Conservation (phyloP, 192 early-diverging fungal genomes). For the Podila minutissima region DNA sequence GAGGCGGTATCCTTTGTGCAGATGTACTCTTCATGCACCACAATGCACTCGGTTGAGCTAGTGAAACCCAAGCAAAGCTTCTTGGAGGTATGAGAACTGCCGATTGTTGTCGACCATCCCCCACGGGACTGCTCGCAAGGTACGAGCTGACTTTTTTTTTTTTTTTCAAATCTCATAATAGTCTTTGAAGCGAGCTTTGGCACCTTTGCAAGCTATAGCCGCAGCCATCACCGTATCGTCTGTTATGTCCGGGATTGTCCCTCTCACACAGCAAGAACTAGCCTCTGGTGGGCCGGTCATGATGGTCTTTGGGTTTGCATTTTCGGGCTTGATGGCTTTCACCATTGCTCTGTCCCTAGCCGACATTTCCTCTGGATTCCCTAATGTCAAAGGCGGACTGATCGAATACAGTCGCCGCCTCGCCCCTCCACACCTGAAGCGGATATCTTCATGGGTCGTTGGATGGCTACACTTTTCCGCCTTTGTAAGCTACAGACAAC, state of each 20-base stretch:
- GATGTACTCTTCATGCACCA: conserved; percentile 20
- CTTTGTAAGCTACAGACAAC: conserved; percentile 9
- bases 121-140: no score
- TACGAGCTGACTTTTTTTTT: no score
- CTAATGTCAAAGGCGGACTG: conserved; percentile 33
- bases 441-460: conserved; percentile 32
- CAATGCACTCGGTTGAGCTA: conserved; percentile 2
- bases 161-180: neutral
- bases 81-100: conserved; percentile 7
- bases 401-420: conserved; percentile 31
- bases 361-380: conserved; percentile 37
- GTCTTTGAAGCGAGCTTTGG: conserved; percentile 4
- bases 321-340: conserved; percentile 12
- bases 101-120: neutral
- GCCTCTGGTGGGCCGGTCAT: conserved; percentile 21
- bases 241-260: conserved; percentile 28
- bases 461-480: conserved; percentile 46
- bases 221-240: conserved; percentile 16
- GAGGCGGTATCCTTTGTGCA: conserved; percentile 31
- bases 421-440: conserved; percentile 12
- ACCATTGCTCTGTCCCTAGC: conserved; percentile 31
- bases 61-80: neutral
- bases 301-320: conserved; percentile 30
- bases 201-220: conserved; percentile 17
- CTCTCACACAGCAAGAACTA: conserved; percentile 17